Evolutionary conservation across 306 rosid species (phyloP).

Genomic region (Mucuna pruriens): DNA sequence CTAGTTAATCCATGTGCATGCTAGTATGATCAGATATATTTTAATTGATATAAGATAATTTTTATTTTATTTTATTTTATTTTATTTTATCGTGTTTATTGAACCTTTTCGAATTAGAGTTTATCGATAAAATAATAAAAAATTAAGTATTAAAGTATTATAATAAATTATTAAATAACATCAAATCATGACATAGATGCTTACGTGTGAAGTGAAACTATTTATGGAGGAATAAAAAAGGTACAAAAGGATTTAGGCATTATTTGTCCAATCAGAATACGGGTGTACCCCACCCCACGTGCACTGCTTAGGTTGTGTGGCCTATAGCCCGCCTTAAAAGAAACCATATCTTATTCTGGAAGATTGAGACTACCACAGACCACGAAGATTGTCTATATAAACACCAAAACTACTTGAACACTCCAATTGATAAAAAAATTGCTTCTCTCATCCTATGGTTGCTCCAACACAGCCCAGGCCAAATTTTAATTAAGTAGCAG

Average conservation of each 20-base stretch:
- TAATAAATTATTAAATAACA: no score
- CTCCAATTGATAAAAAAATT: not conserved
- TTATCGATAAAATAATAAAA: no score
- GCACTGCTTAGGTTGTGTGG: not conserved
- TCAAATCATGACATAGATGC: no score
- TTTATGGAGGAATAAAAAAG: no score
- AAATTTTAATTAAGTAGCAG: not conserved
- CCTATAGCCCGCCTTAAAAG: not conserved
- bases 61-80: no score
- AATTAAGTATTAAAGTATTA: no score
- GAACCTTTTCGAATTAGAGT: no score
- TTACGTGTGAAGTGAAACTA: not conserved
- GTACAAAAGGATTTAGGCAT: not conserved
- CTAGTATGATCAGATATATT: no score
- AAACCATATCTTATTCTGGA: not conserved
- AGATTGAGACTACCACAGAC: not conserved
- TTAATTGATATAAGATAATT: no score
- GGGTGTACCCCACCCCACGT: not conserved
- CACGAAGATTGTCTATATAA: not conserved
- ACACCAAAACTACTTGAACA: not conserved
- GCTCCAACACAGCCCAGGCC: not conserved
- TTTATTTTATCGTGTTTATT: no score
- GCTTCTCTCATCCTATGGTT: not conserved
- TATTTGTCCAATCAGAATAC: not conserved
- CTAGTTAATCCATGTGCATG: no score